A percentile compares a stretch with the other conserved stretches of the same genome.
phyloP scores from a whole-genome alignment of 164 flowering plant genomes.

The Stephania cephalantha region DNA sequence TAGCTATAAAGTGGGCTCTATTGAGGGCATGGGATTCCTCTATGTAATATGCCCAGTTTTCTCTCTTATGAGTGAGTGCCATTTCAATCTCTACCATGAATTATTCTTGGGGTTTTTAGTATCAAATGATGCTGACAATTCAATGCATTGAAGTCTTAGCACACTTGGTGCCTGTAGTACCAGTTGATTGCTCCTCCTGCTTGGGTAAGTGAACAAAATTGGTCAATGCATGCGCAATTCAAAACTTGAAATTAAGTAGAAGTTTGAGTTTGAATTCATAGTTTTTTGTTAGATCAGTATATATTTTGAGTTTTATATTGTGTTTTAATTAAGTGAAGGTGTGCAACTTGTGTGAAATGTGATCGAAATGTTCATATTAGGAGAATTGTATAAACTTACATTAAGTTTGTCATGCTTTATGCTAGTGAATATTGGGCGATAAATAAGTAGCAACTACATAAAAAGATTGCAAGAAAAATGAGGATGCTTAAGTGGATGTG shows the following conservation, averaged over 20 bases:
- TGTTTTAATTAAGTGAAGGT: no score
- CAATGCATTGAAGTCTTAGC: neutral
- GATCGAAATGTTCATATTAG: no score
- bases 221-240: neutral
- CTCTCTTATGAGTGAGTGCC: conserved; percentile 1
- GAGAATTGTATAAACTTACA: no score
- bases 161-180: neutral
- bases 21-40: conserved; percentile 1
- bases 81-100: neutral
- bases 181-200: neutral
- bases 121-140: neutral
- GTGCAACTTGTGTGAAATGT: no score
- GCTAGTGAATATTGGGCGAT: no score
- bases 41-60: neutral
- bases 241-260: neutral
- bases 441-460: no score
- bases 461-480: no score
- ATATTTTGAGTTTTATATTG: no score
- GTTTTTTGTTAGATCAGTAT: neutral
- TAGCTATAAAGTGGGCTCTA: neutral
- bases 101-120: neutral
- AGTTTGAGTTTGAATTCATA: neutral
- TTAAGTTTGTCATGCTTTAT: no score
- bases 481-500: no score
- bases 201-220: neutral